Evolutionary conservation across 2,329 filamentous ascomycete species (phyloP), one percentile per base, ranked within the genome.

Genomic region (Cladophialophora bantiana): DNA sequence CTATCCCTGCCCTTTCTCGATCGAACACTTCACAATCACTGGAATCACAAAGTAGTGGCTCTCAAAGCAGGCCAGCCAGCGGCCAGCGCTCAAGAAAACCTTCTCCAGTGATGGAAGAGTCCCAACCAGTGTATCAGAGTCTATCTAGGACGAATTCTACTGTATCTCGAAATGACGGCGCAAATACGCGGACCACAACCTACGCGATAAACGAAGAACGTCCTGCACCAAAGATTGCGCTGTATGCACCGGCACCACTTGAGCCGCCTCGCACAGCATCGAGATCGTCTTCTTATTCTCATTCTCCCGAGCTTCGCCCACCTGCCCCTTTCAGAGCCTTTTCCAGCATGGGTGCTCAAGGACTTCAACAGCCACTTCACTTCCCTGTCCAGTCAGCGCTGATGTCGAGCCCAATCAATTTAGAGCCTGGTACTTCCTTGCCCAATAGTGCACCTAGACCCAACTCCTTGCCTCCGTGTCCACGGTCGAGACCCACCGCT

Each of bases 381-480:
- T 32, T 59, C 48, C 48, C 61, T 26, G 20, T 60, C 62, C 66
- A 59, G 32, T 66, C 34, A 40, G 32, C 50, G 18, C 35, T 58
- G 38, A n/a, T 55, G 18, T 62, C 67, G 6, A 53, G 50, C 31
- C 64, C 67, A n/a, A 34, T 65, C 31, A 62, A 57, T 20, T 64
- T 62, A n/a, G 63, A 68, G 36, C 56, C 59, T 35, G 61, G 57
- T 31, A n/a, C 45, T n/a, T 10, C 20, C 10, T 40, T 32, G 38
- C 18, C 59, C 26, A 55, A 35, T 34, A 40, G 18, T 36, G 6
- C 36, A 32, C 10, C 60, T 3, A 62, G 67, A 54, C 64, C 63
- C 15, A 58, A 48, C 42, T 31, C 57, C 7, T 55, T 94, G 13
- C 87, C 90, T 2, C 84, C 88, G 2, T 97, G 94, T 73, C 89